These are phyloP conservation scores for Eimeria praecox DNA, from an alignment of 169 alveolate genomes.

Conservation along the genomic window DNA sequence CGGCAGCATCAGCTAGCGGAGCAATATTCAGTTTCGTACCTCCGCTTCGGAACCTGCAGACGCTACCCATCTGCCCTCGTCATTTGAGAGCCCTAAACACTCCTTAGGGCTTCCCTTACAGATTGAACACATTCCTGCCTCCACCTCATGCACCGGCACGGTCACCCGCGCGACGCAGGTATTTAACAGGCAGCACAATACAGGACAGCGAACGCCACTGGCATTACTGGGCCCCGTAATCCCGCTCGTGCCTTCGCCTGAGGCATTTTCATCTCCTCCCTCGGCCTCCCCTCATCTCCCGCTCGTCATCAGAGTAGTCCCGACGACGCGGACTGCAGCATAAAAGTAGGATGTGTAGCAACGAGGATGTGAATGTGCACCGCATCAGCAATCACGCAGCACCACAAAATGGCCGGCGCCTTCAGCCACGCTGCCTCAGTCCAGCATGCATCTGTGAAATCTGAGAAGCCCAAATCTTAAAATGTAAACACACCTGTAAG, in stretches of 20 bases:
- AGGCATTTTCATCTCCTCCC: neutral
- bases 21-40: neutral
- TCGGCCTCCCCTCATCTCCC: conserved; percentile 52
- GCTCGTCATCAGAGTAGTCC: conserved; percentile 58
- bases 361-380: neutral
- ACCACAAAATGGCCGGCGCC: neutral
- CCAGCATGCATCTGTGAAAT: neutral
- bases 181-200: neutral
- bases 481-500: conserved; percentile 33
- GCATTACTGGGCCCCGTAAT: neutral
- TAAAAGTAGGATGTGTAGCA: neutral
- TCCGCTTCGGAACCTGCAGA: neutral
- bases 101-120: neutral
- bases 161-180: neutral
- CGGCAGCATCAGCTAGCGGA: neutral
- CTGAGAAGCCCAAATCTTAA: neutral
- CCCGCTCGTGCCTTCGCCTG: neutral
- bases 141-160: neutral
- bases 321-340: conserved; percentile 74
- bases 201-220: neutral
- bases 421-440: neutral
- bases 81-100: neutral
- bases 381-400: neutral
- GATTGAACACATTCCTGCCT: neutral
- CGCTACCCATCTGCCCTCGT: neutral